These are phyloP conservation scores for Kurtzmaniella natalensis DNA, from an alignment of 1,139 yeast genomes.

Conservation along the genomic window DNA sequence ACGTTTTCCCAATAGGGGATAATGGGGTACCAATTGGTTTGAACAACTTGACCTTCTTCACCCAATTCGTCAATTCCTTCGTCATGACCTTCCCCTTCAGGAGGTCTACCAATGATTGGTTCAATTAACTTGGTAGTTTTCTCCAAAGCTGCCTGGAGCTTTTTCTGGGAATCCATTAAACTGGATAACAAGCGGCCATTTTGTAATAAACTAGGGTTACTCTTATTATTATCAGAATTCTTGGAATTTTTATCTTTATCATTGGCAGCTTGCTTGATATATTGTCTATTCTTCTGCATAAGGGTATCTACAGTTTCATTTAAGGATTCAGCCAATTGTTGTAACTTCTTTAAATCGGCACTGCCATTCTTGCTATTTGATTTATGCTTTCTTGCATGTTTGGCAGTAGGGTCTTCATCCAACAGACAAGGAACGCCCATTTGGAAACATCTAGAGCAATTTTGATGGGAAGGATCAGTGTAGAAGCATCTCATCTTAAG, in stretches of 20 bases:
- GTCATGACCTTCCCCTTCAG: too few species aligned
- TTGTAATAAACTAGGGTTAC: too few species aligned
- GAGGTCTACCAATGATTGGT: too few species aligned
- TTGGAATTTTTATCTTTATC: too few species aligned
- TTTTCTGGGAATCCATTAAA: too few species aligned
- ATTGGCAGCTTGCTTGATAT: too few species aligned
- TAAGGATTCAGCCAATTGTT: constrained; percentile 10
- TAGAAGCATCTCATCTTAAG: constrained; percentile 53
- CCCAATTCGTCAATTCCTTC: background rate
- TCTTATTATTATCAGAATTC: too few species aligned
- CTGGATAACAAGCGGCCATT: too few species aligned
- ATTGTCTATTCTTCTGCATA: too few species aligned
- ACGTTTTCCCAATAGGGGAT: constrained; percentile 21
- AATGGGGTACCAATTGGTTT: constrained; percentile 5
- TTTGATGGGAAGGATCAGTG: constrained; percentile 38
- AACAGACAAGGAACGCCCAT: constrained; percentile 44
- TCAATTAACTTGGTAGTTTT: too few species aligned
- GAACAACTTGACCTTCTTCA: background rate
- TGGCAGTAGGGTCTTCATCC: constrained; percentile 45
- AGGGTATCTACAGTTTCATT: background rate
- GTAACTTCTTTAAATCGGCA: constrained; percentile 16
- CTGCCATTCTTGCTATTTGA: constrained; percentile 2
- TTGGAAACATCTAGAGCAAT: constrained; percentile 46
- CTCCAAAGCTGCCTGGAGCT: too few species aligned
- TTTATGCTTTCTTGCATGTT: constrained; percentile 19